Evolutionary conservation across 805 yeast species (phyloP).

Genomic region (Tetrapisispora nanseiensis): DNA sequence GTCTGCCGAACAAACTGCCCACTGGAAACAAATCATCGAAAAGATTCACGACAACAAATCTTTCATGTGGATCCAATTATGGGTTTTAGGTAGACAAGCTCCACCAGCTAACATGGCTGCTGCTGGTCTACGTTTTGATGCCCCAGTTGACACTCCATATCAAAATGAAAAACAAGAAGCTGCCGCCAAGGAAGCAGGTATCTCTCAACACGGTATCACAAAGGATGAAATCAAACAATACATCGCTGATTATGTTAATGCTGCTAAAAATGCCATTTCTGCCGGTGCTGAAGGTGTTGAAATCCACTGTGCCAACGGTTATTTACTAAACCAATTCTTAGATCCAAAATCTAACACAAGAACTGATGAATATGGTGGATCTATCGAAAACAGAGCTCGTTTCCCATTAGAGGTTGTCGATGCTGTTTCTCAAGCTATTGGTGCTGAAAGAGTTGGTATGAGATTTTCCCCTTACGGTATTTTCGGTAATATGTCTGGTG

Average conservation of each 20-base stretch:
- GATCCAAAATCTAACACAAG: conserved; percentile 36
- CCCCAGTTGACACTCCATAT: conserved; percentile 31
- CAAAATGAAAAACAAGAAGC: conserved; percentile 26
- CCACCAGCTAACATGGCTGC: conserved; percentile 30
- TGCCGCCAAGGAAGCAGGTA: conserved; percentile 27
- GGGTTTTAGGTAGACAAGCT: conserved; percentile 41
- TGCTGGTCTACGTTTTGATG: conserved; percentile 30
- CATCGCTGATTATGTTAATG: conserved; percentile 23
- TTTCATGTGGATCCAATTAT: conserved; percentile 39
- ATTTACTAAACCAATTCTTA: conserved; percentile 46
- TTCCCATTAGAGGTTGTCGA: conserved; percentile 42
- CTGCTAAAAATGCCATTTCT: conserved; percentile 33
- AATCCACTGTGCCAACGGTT: conserved; percentile 61
- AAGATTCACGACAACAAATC: conserved; percentile 43
- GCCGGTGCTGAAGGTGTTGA: conserved; percentile 51
- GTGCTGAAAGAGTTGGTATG: conserved; percentile 39
- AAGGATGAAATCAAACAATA: conserved; percentile 30
- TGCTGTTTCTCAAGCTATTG: conserved; percentile 40
- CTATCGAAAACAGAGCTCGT: conserved; percentile 39
- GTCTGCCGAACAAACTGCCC: conserved; percentile 36
- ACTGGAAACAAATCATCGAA: conserved; percentile 41
- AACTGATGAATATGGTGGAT: conserved; percentile 47
- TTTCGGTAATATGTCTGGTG: conserved; percentile 33
- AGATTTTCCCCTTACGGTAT: conserved; percentile 41
- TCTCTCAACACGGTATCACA: conserved; percentile 23